Evolutionary conservation across 805 yeast genomes (phyloP).

Genomic region (Zygosaccharomyces siamensis): DNA sequence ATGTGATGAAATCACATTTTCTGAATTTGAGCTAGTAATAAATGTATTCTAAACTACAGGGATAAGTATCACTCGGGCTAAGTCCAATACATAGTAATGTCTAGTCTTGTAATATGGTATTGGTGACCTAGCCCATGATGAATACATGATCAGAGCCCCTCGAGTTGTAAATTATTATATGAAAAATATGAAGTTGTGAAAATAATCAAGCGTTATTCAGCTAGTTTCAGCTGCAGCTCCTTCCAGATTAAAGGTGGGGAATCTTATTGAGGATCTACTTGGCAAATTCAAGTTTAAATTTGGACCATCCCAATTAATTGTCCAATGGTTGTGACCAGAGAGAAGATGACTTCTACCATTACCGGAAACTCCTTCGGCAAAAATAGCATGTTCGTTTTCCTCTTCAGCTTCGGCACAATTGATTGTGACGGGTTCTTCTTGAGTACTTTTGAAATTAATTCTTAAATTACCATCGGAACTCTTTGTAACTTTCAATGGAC

Average conservation of each 20-base stretch:
- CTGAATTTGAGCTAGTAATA: no score
- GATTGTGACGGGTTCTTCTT: background rate
- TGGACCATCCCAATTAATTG: conserved; percentile 7
- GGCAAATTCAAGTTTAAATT: conserved; percentile 5
- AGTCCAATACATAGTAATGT: no score
- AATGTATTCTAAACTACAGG: no score
- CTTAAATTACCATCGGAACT: conserved; percentile 1
- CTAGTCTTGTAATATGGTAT: no score
- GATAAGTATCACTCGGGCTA: no score
- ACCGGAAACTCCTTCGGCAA: background rate
- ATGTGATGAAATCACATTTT: no score
- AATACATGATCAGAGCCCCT: no score
- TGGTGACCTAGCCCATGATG: no score
- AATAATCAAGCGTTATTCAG: background rate
- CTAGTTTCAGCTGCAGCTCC: background rate
- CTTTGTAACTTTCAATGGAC: conserved; percentile 1
- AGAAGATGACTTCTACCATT: background rate
- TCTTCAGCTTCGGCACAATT: background rate
- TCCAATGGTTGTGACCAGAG: conserved; percentile 4
- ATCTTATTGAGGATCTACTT: background rate
- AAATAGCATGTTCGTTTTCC: background rate
- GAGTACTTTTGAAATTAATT: background rate
- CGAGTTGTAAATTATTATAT: no score
- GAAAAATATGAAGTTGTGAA: no score
- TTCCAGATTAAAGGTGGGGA: conserved; percentile 1